phyloP scores from a whole-genome alignment of 306 rosid genomes.

The Ziziphus jujuba region DNA sequence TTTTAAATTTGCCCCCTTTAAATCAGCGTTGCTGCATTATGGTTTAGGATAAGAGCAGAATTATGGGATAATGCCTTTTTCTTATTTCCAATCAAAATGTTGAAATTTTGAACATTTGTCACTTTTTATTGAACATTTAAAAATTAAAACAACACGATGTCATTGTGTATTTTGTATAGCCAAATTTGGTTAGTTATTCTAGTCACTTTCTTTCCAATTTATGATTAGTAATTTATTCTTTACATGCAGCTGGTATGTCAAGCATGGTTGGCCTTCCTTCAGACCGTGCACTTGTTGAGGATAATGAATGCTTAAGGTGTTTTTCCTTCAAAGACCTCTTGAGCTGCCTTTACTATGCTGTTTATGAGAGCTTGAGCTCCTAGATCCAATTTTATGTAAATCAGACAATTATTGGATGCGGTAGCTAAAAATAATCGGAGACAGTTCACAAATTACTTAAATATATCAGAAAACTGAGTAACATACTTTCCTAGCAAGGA shows the following conservation, averaged over 20 bases:
- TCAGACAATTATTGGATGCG: neutral
- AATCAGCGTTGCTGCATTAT: too few species aligned
- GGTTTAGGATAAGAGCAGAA: too few species aligned
- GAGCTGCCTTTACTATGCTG: conserved; percentile 15
- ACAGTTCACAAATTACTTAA: neutral
- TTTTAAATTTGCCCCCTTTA: too few species aligned
- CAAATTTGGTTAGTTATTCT: neutral
- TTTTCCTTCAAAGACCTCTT: conserved; percentile 27
- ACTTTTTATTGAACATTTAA: too few species aligned
- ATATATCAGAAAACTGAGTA: neutral
- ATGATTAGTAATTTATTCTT: conserved; percentile 9
- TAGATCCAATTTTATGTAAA: neutral
- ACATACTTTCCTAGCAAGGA: too few species aligned
- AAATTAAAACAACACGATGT: too few species aligned
- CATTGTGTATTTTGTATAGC: too few species aligned
- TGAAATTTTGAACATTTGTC: too few species aligned
- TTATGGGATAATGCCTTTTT: too few species aligned
- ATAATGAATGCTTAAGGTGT: conserved; percentile 88
- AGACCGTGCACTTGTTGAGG: conserved; percentile 84
- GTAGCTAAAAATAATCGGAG: neutral
- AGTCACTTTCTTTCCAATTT: neutral
- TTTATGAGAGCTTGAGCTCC: neutral
- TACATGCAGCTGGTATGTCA: conserved; percentile 65
- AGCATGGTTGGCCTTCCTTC: conserved; percentile 95
- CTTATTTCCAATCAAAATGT: too few species aligned